Base-by-base conservation (phyloP, 352 stramenopile species). In the Vaucheria bursata region DNA sequence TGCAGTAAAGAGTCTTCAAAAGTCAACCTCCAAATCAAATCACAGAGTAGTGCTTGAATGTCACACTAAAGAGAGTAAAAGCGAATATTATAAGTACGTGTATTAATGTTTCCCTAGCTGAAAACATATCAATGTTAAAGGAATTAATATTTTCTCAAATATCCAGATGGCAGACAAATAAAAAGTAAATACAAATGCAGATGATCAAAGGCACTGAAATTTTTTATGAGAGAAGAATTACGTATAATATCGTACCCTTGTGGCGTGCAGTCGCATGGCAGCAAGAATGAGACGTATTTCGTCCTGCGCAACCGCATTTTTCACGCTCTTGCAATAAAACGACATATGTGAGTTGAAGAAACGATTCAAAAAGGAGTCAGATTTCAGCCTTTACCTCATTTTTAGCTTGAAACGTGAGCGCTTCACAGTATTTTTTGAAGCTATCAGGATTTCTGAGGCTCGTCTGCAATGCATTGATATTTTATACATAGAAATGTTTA, bases 251-350 rank as follows among this genome's bases (percentile, higher is more conserved):
- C n/a, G n/a, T n/a, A 68, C 53, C 53, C 53, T 68, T 29, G 77
- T 81, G 0, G 86, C 82, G 76, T 88, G 85, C 3, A 68, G 70
- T 38, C 85, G 73, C 86, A 88, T 88, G 8, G 83, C 83, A n/a
- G 77, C 79, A 5, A 87, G 74, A 6, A 88, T 82, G 0, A 88
- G 67, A 1, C 84, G 40, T n/a, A 86, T 87, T 1, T 85, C 86
- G 34, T 88, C 81, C 34, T 80, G 73, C 5, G 84, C 86, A 36
- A 88, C n/a, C n/a, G n/a, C n/a, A n/a, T n/a, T n/a, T n/a, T n/a
- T n/a, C n/a, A n/a, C n/a, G n/a, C n/a, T n/a, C 35, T 85, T 70
- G 6, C 5, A 5, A 18, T 18, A 49, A 33, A 5, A 70, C 6
- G 5, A 31, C 5, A 18, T 31, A 18, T 6, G 39, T n/a, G 5